Evolutionary conservation across 148 eudicot species (phyloP), one percentile per base, ranked within the genome.

Genomic region (Pouteria glomerata): DNA sequence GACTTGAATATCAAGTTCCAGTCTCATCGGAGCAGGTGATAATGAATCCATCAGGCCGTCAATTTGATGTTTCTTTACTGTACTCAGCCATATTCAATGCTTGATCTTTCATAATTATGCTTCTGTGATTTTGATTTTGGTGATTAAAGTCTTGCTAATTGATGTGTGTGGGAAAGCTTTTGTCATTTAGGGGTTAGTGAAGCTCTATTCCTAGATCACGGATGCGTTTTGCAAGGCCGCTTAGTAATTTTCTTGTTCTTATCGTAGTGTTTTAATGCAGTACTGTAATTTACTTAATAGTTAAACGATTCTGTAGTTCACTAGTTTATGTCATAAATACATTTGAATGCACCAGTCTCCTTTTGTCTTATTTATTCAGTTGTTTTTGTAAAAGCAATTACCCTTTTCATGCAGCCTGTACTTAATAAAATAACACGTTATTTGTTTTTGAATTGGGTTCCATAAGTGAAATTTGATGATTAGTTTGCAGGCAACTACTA

Each of bases 1-100:
- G 97, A 91, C 76, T 75, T 91, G 77, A 91, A 77, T 82, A 84
- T 91, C 27, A 91, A 91, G 82, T 91, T 91, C 68, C 97, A 91
- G 61, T 83, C 88, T 66, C 93, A 91, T 72, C 78, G 97, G 29
- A 91, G 97, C 91, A 89, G 94, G 97, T 91, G 80, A 79, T 59
- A 27, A 11, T 15, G 26, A 23, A 51, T 12, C n/a, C 34, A 11
- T 6, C 19, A 7, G 60, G 37, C 51, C 41, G 21, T 56, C n/a
- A 50, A 16, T 66, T 42, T 29, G 55, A n/a, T 35, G 41, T 42
- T 29, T 30, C 13, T 31, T n/a, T 8, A 8, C 24, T 19, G 35
- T 48, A 59, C 48, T 64, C 44, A 35, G 37, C 35, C 1, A 18
- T 44, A 47, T 55, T 53, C 33, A 8, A 63, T 30, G 44, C 37